These are phyloP conservation scores for Neurospora sp. DNA, from an alignment of 495 filamentous ascomycete genomes.

Conservation along the genomic window DNA sequence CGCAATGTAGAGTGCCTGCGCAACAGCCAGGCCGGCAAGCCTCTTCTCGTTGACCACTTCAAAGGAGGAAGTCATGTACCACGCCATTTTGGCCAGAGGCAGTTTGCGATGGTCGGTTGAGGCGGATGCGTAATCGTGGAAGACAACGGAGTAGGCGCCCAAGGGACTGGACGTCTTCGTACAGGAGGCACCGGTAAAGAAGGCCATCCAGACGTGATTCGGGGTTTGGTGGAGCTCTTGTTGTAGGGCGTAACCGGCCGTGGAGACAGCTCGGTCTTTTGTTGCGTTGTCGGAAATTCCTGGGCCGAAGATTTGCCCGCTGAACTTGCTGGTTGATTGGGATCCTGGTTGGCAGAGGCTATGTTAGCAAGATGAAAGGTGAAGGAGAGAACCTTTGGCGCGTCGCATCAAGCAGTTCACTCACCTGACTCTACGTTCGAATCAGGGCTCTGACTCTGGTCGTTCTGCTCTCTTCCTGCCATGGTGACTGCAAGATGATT, in stretches of 20 bases:
- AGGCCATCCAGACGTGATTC: neutral
- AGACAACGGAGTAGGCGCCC: neutral
- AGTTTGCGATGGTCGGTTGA: neutral
- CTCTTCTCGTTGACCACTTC: neutral
- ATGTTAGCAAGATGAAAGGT: neutral
- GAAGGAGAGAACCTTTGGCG: no score
- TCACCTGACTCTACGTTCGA: no score
- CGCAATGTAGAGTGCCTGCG: neutral
- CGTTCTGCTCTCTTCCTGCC: no score
- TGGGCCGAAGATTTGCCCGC: neutral
- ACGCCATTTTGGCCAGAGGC: neutral
- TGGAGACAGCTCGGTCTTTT: neutral
- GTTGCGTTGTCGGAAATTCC: neutral
- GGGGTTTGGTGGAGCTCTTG: neutral
- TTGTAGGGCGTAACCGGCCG: neutral
- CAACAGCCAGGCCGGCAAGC: neutral
- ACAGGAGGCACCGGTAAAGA: neutral
- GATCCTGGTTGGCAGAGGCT: neutral
- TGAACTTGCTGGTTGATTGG: neutral
- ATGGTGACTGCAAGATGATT: no score
- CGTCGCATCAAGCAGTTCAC: no score
- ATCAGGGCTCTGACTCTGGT: no score
- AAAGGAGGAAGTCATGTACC: neutral
- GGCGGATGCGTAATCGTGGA: fast-evolving
- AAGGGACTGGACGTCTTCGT: neutral